Percentiles rank a stretch among this genome's conserved stretches.
These are phyloP conservation scores for Zasmidium angulare DNA, from an alignment of 2,329 filamentous ascomycete species.

Conservation along the genomic window DNA sequence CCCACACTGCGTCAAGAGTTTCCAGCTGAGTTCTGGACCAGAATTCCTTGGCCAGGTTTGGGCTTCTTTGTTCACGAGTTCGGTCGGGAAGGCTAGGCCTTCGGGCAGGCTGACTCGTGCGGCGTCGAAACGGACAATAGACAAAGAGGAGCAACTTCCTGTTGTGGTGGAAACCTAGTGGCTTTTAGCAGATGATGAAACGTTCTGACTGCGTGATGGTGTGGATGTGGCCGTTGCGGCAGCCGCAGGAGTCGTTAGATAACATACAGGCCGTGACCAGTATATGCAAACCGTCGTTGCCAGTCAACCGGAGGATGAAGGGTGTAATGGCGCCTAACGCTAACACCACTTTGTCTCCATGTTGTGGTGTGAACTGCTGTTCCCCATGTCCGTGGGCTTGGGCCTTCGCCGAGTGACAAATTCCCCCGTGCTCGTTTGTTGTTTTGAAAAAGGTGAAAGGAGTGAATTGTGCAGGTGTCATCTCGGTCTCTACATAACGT, in stretches of 20 bases:
- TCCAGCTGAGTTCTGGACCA: background rate
- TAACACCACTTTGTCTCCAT: background rate
- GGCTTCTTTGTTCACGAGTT: background rate
- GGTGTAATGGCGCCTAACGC: background rate
- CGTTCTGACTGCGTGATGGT: background rate
- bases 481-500: background rate
- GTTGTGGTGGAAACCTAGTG: background rate
- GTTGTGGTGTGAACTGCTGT: background rate
- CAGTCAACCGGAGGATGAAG: background rate
- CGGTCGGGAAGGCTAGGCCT: background rate
- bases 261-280: slow-evolving; percentile 1
- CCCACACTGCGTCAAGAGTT: slow-evolving; percentile 4
- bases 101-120: background rate
- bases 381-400: background rate
- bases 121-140: background rate
- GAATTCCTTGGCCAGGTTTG: background rate
- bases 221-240: background rate
- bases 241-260: background rate
- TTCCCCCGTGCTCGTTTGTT: background rate
- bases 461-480: background rate
- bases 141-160: background rate
- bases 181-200: background rate
- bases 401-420: background rate
- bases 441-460: background rate
- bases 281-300: background rate